phyloP scores from a whole-genome alignment of 2,329 filamentous ascomycete species.

The Septoria linicola region DNA sequence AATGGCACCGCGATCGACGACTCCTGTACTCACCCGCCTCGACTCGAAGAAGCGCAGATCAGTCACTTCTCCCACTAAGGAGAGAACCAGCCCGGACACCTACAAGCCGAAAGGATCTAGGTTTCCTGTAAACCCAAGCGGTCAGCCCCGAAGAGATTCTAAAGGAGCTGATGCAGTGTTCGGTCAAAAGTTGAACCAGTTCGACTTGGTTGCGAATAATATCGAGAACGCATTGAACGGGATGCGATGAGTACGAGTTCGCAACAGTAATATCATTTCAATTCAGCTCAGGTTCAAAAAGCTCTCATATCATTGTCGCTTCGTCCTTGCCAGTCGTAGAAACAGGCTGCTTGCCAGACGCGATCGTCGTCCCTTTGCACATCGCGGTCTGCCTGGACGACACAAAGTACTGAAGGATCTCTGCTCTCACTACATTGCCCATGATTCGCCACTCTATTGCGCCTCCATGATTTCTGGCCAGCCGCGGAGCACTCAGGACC shows the following conservation, averaged over 20 bases:
- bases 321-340: no score
- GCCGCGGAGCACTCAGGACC: no score
- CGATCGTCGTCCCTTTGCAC: no score
- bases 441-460: no score
- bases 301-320: no score
- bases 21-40: constrained; percentile 9
- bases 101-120: constrained; percentile 4
- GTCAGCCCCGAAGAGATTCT: neutral
- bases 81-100: constrained; percentile 11
- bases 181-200: constrained; percentile 28
- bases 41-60: neutral
- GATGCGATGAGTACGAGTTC: constrained; percentile 20
- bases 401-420: no score
- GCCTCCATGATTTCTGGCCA: no score
- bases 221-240: constrained; percentile 34
- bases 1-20: constrained; percentile 26
- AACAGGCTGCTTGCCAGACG: no score
- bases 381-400: no score
- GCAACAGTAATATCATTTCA: no score
- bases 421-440: no score
- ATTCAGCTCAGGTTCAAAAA: no score
- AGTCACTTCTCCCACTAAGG: neutral
- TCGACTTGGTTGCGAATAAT: constrained; percentile 32
- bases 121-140: neutral
- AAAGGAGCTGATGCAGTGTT: constrained; percentile 10